Conservation (phyloP, 2,329 filamentous ascomycete genomes). For the Emergomyces orientalis region DNA sequence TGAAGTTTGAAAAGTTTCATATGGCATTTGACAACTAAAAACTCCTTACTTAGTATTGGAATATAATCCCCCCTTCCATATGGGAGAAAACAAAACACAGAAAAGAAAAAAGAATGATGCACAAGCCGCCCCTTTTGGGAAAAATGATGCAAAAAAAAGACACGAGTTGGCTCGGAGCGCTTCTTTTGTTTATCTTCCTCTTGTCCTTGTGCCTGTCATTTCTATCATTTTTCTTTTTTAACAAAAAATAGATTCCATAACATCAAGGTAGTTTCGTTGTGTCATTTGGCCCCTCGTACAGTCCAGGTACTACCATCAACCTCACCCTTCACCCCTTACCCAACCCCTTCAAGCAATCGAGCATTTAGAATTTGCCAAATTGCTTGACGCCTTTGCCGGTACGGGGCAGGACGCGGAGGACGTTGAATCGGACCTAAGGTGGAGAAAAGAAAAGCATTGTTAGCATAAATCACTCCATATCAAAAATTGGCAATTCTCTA, state of each 20-base stretch:
- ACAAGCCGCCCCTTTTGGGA: slow-evolving; percentile 3
- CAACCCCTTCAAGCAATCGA: slow-evolving; percentile 19
- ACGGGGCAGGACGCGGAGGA: slow-evolving; percentile 94
- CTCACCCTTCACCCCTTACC: slow-evolving; percentile 22
- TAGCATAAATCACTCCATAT: neutral
- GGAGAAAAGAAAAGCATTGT: slow-evolving; percentile 6
- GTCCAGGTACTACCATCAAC: slow-evolving; percentile 17
- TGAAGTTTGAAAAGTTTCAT: slow-evolving; percentile 10
- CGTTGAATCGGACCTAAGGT: slow-evolving; percentile 91
- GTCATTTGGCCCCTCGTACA: slow-evolving; percentile 9
- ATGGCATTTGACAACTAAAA: slow-evolving; percentile 16
- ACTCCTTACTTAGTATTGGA: slow-evolving; percentile 13
- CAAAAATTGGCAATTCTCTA: neutral
- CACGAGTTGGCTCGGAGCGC: neutral
- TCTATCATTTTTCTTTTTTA: slow-evolving; percentile 4
- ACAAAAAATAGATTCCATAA: neutral
- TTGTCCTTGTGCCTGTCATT: slow-evolving; percentile 5
- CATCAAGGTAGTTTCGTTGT: slow-evolving; percentile 1
- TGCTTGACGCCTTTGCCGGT: slow-evolving; percentile 96
- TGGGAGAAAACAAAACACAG: slow-evolving; percentile 11
- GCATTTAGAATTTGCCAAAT: slow-evolving; percentile 93
- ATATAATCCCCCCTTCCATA: slow-evolving; percentile 11
- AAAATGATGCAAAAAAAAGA: neutral
- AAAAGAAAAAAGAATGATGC: slow-evolving; percentile 11
- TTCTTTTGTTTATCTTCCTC: neutral